Evolutionary conservation across 2,329 filamentous ascomycete genomes (phyloP).

Genomic region (Xylaria sp.): DNA sequence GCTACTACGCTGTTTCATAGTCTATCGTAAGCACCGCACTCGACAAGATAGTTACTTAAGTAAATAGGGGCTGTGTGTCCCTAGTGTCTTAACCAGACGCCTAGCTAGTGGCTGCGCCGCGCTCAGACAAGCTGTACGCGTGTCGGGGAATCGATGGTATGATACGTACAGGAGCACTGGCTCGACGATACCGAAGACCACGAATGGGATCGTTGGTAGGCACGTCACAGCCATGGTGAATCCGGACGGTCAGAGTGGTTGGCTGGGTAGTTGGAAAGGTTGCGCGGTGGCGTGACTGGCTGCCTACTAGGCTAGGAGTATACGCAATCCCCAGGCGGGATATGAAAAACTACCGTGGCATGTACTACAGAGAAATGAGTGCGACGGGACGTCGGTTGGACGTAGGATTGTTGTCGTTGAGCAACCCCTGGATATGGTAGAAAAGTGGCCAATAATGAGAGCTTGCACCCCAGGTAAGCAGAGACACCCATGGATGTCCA

Average conservation of each 20-base stretch:
- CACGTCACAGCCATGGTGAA: slow-evolving; percentile 34
- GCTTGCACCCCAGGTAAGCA: no score
- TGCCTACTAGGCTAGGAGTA: not conserved
- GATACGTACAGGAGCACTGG: slow-evolving; percentile 35
- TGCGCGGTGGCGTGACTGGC: not conserved
- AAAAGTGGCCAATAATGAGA: no score
- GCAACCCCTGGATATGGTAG: no score
- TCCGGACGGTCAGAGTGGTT: no score
- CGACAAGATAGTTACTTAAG: no score
- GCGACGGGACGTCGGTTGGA: not conserved
- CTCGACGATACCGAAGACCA: slow-evolving; percentile 39
- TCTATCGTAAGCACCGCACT: not conserved
- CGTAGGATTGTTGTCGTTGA: no score
- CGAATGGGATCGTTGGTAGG: slow-evolving; percentile 32
- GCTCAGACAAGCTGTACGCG: not conserved
- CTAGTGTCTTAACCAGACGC: no score
- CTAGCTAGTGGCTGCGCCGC: no score
- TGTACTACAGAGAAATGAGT: not conserved
- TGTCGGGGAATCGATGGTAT: slow-evolving; percentile 2
- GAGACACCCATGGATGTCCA: not conserved
- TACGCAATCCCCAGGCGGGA: not conserved
- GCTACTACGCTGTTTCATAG: slow-evolving; percentile 29
- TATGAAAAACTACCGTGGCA: not conserved
- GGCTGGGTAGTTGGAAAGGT: not conserved
- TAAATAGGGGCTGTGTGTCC: no score